Percentiles rank a stretch among this genome's conserved stretches.
Evolutionary conservation across 1,139 yeast genomes (phyloP).

Genomic region (Lodderomyces orthopsilosis): DNA sequence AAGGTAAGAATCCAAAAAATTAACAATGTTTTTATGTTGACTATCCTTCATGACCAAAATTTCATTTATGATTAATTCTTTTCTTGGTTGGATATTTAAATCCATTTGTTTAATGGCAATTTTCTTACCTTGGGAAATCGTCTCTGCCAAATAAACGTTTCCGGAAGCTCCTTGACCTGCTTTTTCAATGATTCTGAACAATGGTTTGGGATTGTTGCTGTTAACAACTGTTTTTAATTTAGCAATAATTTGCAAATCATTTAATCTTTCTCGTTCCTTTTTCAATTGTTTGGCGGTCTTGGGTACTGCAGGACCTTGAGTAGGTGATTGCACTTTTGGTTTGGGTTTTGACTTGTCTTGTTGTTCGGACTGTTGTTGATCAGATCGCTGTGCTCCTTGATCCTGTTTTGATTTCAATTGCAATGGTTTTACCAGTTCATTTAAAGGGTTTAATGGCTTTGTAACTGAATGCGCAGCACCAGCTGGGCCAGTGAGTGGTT

Average conservation of each 20-base stretch:
- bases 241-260: conserved; percentile 82
- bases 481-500: conserved; percentile 8
- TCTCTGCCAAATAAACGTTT: conserved; percentile 85
- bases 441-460: conserved; percentile 12
- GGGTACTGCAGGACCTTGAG: conserved; percentile 25
- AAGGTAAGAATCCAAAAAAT: conserved; percentile 45
- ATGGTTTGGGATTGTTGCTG: conserved; percentile 77
- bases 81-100: conserved; percentile 86
- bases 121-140: conserved; percentile 42
- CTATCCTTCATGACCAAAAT: conserved; percentile 50
- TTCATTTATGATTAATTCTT: conserved; percentile 75
- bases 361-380: conserved; percentile 33
- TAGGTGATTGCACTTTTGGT: conserved; percentile 20
- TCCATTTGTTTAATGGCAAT: conserved; percentile 97
- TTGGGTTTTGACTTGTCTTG: conserved; percentile 11
- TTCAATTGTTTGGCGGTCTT: conserved; percentile 46
- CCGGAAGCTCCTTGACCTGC: conserved; percentile 99
- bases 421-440: conserved; percentile 15
- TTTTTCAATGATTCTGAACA: conserved; percentile 83
- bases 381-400: conserved; percentile 16
- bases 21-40: conserved; percentile 47
- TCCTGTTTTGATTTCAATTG: conserved; percentile 11
- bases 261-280: conserved; percentile 70
- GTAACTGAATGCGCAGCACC: conserved; percentile 15
- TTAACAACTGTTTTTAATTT: conserved; percentile 83